A percentile compares a stretch with the other conserved stretches of the same genome.
These are phyloP conservation scores for Pythium grandisporangium DNA, from an alignment of 352 stramenopile species.

Conservation along the genomic window DNA sequence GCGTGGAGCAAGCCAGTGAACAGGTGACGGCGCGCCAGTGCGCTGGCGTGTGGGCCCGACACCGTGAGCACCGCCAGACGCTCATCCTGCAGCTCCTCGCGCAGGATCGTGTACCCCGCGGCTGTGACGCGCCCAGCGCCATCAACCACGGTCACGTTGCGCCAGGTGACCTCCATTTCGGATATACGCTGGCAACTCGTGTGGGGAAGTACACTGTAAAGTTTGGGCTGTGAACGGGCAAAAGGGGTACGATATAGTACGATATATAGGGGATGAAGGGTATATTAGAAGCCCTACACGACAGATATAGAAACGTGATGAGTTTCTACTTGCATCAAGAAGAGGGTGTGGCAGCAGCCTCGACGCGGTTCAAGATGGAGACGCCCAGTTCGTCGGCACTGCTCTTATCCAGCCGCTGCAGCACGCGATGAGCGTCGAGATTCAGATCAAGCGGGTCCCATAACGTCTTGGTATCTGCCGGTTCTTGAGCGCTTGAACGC, in stretches of 20 bases:
- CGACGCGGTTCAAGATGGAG: slow-evolving; percentile 26
- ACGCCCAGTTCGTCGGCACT: slow-evolving; percentile 49
- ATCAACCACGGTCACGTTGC: slow-evolving; percentile 25
- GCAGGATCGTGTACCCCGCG: slow-evolving; percentile 23
- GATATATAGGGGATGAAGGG: too few relatives aligned
- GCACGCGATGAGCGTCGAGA: slow-evolving; percentile 36
- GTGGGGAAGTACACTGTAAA: too few relatives aligned
- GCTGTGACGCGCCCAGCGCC: slow-evolving; percentile 21
- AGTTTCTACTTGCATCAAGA: too few relatives aligned
- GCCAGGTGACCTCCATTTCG: slow-evolving; percentile 50
- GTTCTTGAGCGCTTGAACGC: slow-evolving; percentile 18
- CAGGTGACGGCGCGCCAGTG: slow-evolving; percentile 20
- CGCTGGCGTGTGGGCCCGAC: slow-evolving; percentile 18
- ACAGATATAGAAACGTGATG: too few relatives aligned
- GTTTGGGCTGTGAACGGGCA: too few relatives aligned
- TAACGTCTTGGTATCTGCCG: slow-evolving; percentile 18
- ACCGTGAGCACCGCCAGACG: slow-evolving; percentile 39
- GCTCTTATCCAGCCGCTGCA: slow-evolving; percentile 41
- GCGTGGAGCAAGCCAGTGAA: slow-evolving; percentile 19
- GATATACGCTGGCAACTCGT: too few relatives aligned
- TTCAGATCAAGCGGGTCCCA: slow-evolving; percentile 60
- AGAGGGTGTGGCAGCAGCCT: not conserved
- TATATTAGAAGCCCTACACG: too few relatives aligned
- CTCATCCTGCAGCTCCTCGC: slow-evolving; percentile 34
- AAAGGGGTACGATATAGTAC: too few relatives aligned